A percentile compares a stretch with the other conserved stretches of the same genome.
Evolutionary conservation across 148 eudicot species (phyloP).

Genomic region (Pharnaceum exiguum): DNA sequence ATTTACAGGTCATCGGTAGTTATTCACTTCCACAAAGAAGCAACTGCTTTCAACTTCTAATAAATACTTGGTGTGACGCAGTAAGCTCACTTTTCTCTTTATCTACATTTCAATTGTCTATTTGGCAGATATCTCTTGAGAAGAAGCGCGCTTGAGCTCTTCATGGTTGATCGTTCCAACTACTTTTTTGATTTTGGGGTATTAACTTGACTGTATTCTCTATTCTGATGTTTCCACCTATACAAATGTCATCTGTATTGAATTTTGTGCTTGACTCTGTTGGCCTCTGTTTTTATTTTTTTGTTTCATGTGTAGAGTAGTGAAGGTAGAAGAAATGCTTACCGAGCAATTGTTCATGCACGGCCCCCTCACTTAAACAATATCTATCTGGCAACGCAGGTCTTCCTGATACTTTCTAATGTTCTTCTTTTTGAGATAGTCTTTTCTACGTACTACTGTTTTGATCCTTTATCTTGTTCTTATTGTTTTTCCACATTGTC

Average conservation of each 20-base stretch:
- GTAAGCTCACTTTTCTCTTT: slow-evolving; percentile 2
- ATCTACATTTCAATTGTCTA: slow-evolving; percentile 6
- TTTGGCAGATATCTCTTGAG: slow-evolving; percentile 88
- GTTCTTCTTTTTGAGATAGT: neutral
- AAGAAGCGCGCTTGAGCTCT: slow-evolving; percentile 92
- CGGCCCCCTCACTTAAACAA: slow-evolving; percentile 92
- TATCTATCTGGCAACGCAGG: slow-evolving; percentile 97
- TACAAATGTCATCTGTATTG: slow-evolving; percentile 1
- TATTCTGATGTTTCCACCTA: neutral
- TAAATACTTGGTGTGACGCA: neutral
- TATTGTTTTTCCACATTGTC: neutral
- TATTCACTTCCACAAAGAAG: neutral
- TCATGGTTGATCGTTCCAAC: slow-evolving; percentile 95
- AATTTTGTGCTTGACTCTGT: neutral
- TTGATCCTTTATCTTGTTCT: neutral
- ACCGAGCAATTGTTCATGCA: slow-evolving; percentile 91
- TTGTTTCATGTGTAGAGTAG: slow-evolving; percentile 43
- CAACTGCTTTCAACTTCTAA: neutral
- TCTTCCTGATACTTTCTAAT: slow-evolving; percentile 18
- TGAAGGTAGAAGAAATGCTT: slow-evolving; percentile 80
- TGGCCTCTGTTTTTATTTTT: slow-evolving; percentile 4
- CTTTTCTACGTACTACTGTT: neutral
- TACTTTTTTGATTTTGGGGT: slow-evolving; percentile 98
- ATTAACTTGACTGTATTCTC: slow-evolving; percentile 17
- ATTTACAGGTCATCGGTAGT: neutral